Conservation (phyloP, 2,329 filamentous ascomycete species). For the Trichophyton rubrum region DNA sequence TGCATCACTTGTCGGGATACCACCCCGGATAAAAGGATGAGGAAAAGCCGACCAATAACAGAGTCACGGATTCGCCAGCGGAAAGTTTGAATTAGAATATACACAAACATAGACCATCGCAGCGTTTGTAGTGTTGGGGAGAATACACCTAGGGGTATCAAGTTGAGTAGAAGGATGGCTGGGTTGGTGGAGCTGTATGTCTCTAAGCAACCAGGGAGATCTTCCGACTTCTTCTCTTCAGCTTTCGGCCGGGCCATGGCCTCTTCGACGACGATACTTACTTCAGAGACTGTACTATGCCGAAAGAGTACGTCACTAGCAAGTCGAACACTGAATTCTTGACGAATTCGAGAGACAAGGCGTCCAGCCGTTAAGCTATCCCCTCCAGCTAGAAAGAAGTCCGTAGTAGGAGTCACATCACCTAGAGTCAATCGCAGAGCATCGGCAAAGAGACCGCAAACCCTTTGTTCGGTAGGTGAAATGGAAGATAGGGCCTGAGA, state of each 20-base stretch:
- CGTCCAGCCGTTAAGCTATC: slow-evolving; percentile 4
- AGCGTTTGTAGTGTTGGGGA: neutral
- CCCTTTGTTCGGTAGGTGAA: neutral
- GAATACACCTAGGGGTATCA: neutral
- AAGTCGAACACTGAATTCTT: neutral
- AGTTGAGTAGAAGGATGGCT: neutral
- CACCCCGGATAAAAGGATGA: neutral
- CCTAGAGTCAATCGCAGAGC: neutral
- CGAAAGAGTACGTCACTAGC: neutral
- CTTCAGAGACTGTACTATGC: neutral
- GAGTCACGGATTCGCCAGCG: neutral
- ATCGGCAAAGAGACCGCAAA: neutral
- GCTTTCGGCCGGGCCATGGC: neutral
- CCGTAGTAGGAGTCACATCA: neutral
- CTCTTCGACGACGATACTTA: neutral
- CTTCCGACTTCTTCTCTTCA: neutral
- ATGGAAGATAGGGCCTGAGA: neutral
- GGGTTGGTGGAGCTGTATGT: slow-evolving; percentile 3
- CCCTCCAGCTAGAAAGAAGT: slow-evolving; percentile 3
- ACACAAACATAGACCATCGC: neutral
- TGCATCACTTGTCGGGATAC: neutral
- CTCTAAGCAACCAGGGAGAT: neutral
- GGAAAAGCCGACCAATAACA: neutral
- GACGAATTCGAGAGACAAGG: neutral
- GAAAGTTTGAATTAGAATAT: neutral